phyloP scores from a whole-genome alignment of 225 moss, liverwort and hornwort genomes.

The Climacium dendroides region DNA sequence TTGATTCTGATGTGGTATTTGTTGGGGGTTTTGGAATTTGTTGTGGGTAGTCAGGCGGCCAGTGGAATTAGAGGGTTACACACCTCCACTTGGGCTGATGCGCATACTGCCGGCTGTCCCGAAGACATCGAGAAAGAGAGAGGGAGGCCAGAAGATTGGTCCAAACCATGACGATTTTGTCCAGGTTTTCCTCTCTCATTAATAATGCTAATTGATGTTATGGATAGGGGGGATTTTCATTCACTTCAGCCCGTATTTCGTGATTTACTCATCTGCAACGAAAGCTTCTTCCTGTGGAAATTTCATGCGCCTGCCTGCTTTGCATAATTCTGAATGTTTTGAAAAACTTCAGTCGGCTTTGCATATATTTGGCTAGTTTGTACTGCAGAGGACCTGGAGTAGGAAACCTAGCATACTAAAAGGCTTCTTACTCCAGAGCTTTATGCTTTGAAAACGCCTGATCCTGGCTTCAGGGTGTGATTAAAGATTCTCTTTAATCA shows the following conservation, averaged over 20 bases:
- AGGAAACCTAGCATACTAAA: background rate
- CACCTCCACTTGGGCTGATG: slow-evolving; percentile 60
- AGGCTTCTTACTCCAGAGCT: background rate
- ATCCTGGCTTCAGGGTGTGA: background rate
- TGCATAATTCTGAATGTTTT: background rate
- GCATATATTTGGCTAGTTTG: background rate
- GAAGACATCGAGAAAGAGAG: slow-evolving; percentile 42
- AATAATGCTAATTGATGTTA: background rate
- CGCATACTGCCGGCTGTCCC: slow-evolving; percentile 55
- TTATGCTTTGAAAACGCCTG: background rate
- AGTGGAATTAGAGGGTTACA: slow-evolving; percentile 59
- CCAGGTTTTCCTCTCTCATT: slow-evolving; percentile 24
- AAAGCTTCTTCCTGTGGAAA: background rate
- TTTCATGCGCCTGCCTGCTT: background rate
- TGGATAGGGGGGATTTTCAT: background rate
- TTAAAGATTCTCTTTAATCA: background rate
- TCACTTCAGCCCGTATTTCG: background rate
- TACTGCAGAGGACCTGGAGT: background rate
- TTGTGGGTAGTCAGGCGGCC: slow-evolving; percentile 61
- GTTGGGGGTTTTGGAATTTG: background rate
- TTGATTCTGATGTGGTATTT: background rate
- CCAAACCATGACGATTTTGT: slow-evolving; percentile 78
- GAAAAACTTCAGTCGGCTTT: background rate
- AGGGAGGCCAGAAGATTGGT: slow-evolving; percentile 62
- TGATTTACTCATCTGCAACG: background rate